phyloP scores from a whole-genome alignment of 2,329 filamentous ascomycete genomes.

The Sclerotiophoma versabilis region DNA sequence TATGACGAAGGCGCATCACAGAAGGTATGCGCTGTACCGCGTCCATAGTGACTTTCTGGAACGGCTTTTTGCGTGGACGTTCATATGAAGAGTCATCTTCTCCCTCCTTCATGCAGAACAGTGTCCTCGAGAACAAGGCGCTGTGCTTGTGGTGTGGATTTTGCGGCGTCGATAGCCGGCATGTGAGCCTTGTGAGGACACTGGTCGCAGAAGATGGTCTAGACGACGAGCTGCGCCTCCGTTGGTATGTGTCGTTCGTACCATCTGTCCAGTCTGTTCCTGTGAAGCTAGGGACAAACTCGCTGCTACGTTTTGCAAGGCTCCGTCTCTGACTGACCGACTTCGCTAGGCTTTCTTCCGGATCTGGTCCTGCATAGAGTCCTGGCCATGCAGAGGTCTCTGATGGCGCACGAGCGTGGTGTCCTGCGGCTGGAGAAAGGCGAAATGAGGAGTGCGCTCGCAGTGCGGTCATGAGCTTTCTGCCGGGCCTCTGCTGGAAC shows the following conservation, averaged over 20 bases:
- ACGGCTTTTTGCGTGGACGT: background rate
- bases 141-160: background rate
- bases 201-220: background rate
- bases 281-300: background rate
- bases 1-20: no score
- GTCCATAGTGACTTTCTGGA: background rate
- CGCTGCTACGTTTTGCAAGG: background rate
- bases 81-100: background rate
- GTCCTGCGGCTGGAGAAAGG: slow-evolving; percentile 34
- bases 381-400: slow-evolving; percentile 31
- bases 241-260: background rate
- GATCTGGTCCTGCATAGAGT: slow-evolving; percentile 23
- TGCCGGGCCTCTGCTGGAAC: slow-evolving; percentile 2
- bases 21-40: background rate
- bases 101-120: background rate
- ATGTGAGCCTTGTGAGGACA: background rate
- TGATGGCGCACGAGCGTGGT: slow-evolving; percentile 34
- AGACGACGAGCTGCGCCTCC: background rate
- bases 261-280: background rate
- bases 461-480: slow-evolving; percentile 23
- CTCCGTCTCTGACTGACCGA: background rate
- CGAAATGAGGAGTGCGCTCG: slow-evolving; percentile 26
- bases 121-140: background rate
- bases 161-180: background rate
- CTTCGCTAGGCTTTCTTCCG: slow-evolving; percentile 13